Base-by-base conservation (phyloP, 2,329 filamentous ascomycete genomes). In the Atkinsonella texensis region DNA sequence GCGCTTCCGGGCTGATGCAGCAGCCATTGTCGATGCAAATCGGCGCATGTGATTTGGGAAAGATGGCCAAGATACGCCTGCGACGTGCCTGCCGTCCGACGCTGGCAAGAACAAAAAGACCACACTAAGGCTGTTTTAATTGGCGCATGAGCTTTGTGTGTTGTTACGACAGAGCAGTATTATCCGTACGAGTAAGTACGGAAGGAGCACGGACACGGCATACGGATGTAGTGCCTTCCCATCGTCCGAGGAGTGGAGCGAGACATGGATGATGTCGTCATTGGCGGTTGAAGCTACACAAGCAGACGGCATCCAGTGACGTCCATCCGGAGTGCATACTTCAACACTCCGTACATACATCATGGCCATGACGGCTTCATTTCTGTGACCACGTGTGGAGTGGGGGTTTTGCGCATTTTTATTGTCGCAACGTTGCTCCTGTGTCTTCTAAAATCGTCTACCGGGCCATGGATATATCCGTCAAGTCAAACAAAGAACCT, bases 1-100 rank as follows among this genome's bases (percentile, higher is more conserved):
- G 33, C 71, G 72, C 56, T 70, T 71, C 28, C 67, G 66, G 47
- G 60, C 54, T 49, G 59, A 55, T 23, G 68, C 61, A 50, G 68
- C 61, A 50, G 68, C 58, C 75, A 77, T 77, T 46, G 62, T 70
- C 51, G 68, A 64, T 46, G 71, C 53, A 50, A 71, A 52, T 18
- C 62, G 60, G 46, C 58, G 59, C 55, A 64, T 60, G 49, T 17
- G 31, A 13, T 31, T 28, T 18, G 12, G 9, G 11, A 12, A 9
- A 17, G 41, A n/a, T 23, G 17, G 17, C 28, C 5, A 4, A 5
- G 28, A 28, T 28, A 5, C 5, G 20, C 20, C n/a, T 35, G 13
- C 2, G 9, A 35, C 8, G 13, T 13, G 33, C 33, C 33, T 35
- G 33, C 33, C 33, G 3, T 35, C 7, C 33, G 13, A 35, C 10